Conservation (phyloP, 2,329 filamentous ascomycete species). For the Diaporthe nobilis region DNA sequence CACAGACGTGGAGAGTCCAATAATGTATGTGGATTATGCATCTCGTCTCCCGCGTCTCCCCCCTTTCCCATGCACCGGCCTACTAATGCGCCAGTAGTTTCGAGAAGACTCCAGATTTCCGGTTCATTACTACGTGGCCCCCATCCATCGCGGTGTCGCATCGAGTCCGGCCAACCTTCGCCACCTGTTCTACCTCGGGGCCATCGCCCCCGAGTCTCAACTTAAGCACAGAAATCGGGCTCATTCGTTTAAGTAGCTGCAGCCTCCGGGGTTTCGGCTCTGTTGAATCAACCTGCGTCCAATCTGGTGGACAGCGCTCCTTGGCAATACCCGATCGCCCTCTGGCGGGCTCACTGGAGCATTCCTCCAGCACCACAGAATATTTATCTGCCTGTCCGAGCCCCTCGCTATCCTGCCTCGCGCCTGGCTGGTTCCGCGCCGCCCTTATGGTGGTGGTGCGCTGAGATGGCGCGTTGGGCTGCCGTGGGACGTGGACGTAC, state of each 20-base stretch:
- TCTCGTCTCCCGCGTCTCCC: background rate
- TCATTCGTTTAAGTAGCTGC: background rate
- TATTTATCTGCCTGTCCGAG: background rate
- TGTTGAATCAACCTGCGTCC: background rate
- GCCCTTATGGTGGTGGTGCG: background rate
- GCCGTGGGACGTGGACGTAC: background rate
- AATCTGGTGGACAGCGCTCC: conserved; percentile 5
- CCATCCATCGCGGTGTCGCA: background rate
- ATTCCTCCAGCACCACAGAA: conserved; percentile 21
- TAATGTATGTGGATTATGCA: conserved; percentile 25
- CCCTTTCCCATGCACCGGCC: background rate
- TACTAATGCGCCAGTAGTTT: conserved; percentile 28
- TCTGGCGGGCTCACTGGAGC: conserved; percentile 1
- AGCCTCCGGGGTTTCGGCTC: background rate
- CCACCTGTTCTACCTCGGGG: background rate
- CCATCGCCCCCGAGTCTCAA: conserved; percentile 5
- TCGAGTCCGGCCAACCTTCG: background rate
- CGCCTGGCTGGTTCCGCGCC: background rate
- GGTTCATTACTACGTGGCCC: background rate
- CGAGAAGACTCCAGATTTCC: conserved; percentile 16
- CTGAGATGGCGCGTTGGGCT: conserved; percentile 5
- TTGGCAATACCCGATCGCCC: background rate
- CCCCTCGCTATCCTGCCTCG: background rate
- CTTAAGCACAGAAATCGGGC: conserved; percentile 17
- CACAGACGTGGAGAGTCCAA: background rate